phyloP scores from a whole-genome alignment of 768 basidiomycete genomes.

The Favolaschia claudopus region DNA sequence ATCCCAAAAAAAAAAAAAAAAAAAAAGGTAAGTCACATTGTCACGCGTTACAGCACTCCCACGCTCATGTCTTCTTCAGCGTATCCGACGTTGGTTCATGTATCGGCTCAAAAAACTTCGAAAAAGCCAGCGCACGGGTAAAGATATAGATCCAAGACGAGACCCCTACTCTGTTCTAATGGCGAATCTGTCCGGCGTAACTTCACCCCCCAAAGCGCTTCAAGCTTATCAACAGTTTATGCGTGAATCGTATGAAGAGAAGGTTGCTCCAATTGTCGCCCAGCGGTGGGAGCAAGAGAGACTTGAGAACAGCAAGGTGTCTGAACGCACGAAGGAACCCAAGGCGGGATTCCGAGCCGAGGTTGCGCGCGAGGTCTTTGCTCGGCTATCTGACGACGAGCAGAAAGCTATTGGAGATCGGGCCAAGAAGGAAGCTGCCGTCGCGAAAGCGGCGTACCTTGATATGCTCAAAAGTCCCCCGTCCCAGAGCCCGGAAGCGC shows the following conservation, averaged over 20 bases:
- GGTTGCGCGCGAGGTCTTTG: conserved; percentile 1
- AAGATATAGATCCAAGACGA: neutral
- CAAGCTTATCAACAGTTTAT: conserved; percentile 26
- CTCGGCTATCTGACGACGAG: neutral
- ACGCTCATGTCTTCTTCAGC: neutral
- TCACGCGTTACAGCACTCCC: neutral
- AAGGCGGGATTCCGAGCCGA: neutral
- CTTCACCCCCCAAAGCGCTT: neutral
- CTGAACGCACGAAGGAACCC: neutral
- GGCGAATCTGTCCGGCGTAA: conserved; percentile 1
- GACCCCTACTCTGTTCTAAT: neutral
- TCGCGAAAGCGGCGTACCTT: neutral
- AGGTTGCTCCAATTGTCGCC: neutral
- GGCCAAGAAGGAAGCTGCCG: neutral
- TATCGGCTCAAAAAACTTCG: neutral
- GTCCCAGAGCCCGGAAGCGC: neutral
- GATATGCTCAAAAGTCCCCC: neutral
- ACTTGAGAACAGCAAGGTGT: neutral
- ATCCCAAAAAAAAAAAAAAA: too few relatives aligned
- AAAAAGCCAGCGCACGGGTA: neutral
- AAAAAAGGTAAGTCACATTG: too few relatives aligned
- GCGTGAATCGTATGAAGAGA: neutral
- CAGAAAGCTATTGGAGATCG: neutral
- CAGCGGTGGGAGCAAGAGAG: neutral
- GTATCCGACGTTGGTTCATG: conserved; percentile 1